Conservation (phyloP, 805 yeast species). For the Saturnispora sanitii region DNA sequence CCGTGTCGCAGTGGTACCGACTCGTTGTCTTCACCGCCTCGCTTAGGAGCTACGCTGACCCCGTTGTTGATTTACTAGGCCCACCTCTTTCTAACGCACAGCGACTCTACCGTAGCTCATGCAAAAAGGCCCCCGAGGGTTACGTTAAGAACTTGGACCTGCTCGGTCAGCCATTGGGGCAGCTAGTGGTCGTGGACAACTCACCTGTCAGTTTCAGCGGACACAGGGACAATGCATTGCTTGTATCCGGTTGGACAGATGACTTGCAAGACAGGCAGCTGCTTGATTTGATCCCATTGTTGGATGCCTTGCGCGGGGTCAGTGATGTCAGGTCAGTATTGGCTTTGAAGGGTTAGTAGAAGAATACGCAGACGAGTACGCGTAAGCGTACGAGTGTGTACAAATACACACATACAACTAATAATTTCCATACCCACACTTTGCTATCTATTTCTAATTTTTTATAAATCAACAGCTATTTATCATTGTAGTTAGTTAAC, state of each 20-base stretch:
- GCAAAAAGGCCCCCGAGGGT: constrained; percentile 36
- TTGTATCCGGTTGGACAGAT: constrained; percentile 95
- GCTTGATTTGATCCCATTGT: constrained; percentile 69
- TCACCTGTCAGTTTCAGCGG: constrained; percentile 82
- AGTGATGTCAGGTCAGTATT: constrained; percentile 77
- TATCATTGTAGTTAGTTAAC: no score
- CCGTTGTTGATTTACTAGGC: constrained; percentile 57
- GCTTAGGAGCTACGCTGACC: constrained; percentile 92
- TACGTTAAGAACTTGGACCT: constrained; percentile 62
- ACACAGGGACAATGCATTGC: constrained; percentile 81
- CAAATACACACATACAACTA: no score
- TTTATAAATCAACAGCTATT: no score
- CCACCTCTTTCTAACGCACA: constrained; percentile 60
- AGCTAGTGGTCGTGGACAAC: constrained; percentile 76
- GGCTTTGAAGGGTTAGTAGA: constrained; percentile 17
- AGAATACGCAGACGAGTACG: no score
- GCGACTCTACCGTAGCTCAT: constrained; percentile 24
- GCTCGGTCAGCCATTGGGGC: constrained; percentile 15
- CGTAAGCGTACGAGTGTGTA: no score
- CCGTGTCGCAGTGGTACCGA: constrained; percentile 79
- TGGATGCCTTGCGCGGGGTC: constrained; percentile 64
- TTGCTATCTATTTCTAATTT: no score
- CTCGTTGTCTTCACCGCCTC: constrained; percentile 91
- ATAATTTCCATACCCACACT: no score
- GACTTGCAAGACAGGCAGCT: constrained; percentile 88